Conservation (phyloP, 257 asterid species). For the Anisodus tanguticus region DNA sequence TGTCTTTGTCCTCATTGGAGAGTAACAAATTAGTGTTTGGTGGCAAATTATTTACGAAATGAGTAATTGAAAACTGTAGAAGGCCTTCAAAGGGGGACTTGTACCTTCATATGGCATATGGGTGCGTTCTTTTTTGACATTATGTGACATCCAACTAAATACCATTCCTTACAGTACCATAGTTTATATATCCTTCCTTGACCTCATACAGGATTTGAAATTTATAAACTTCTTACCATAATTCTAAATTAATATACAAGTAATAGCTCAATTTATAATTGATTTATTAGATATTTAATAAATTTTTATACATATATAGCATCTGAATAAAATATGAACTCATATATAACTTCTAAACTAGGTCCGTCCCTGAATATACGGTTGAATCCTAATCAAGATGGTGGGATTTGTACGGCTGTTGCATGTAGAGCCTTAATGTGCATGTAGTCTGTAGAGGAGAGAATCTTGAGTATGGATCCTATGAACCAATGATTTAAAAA, state of each 20-base stretch:
- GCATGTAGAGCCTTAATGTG: no score
- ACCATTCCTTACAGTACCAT: background rate
- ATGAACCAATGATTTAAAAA: no score
- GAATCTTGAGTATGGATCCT: no score
- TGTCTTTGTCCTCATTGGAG: conserved; percentile 24
- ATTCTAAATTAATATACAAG: no score
- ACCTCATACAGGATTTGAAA: background rate
- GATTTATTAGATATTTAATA: no score
- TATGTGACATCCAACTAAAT: background rate
- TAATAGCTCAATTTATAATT: no score
- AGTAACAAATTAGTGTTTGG: background rate
- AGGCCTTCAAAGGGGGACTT: background rate
- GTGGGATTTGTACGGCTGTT: no score
- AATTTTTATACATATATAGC: no score
- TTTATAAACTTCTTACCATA: no score
- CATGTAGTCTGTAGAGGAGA: no score
- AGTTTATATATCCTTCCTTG: background rate
- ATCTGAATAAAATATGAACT: no score
- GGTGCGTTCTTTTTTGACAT: background rate
- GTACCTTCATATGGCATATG: background rate
- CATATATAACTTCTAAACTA: background rate
- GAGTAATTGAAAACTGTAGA: conserved; percentile 10
- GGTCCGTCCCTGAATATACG: background rate
- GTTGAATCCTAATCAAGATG: no score
- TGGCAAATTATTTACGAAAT: background rate